phyloP scores from a whole-genome alignment of 768 basidiomycete genomes.

The Leccinum uliginosum region DNA sequence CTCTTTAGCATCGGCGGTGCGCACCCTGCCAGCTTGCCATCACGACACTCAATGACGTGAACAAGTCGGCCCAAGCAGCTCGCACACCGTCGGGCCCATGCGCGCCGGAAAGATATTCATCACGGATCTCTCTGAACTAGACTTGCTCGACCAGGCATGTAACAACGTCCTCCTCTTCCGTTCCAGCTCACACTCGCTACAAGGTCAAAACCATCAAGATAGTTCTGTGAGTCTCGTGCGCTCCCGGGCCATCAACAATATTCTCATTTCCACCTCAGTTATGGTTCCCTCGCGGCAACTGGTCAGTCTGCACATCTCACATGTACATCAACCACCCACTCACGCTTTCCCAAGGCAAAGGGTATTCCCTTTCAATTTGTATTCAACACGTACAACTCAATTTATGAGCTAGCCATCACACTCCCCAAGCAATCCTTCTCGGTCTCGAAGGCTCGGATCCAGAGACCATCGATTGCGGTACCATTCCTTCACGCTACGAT shows the following conservation, averaged over 20 bases:
- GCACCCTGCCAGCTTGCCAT: constrained; percentile 17
- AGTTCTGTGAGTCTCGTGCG: constrained; percentile 53
- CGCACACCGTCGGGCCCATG: constrained; percentile 82
- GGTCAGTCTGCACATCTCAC: constrained; percentile 39
- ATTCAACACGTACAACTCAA: background rate
- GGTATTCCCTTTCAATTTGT: constrained; percentile 40
- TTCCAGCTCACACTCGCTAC: background rate
- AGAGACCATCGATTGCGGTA: constrained; percentile 88
- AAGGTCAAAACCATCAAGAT: constrained; percentile 82
- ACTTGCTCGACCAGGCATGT: constrained; percentile 62
- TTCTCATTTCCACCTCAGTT: constrained; percentile 41
- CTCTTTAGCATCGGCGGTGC: constrained; percentile 86
- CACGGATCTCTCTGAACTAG: constrained; percentile 62
- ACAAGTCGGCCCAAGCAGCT: constrained; percentile 57
- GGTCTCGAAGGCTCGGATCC: constrained; percentile 88
- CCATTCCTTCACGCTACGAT: constrained; percentile 71
- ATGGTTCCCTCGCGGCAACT: constrained; percentile 92
- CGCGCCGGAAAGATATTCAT: constrained; percentile 89
- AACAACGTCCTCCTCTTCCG: background rate
- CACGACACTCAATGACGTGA: constrained; percentile 16
- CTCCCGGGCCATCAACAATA: background rate
- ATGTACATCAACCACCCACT: constrained; percentile 3
- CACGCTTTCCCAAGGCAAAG: constrained; percentile 53
- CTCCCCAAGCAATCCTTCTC: constrained; percentile 80
- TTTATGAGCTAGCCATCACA: constrained; percentile 59